Percentiles rank a stretch among this genome's conserved stretches.
These are phyloP conservation scores for Poterioochromonas sp. DNA, from an alignment of 352 stramenopile genomes.

Conservation along the genomic window DNA sequence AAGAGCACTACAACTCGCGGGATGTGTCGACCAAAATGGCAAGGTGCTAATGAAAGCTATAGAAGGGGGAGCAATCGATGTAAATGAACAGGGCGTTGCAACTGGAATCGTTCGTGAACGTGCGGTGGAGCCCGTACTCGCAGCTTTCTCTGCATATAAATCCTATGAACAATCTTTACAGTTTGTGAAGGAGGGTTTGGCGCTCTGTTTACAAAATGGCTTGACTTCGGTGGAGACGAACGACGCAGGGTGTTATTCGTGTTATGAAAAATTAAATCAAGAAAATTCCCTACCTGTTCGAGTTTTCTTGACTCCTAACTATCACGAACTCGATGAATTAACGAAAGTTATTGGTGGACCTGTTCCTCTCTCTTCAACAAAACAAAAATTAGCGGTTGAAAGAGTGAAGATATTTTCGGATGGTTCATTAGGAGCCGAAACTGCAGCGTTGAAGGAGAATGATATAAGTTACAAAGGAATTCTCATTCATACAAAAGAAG, in stretches of 20 bases:
- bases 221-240: constrained; percentile 73
- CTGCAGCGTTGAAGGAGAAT: constrained; percentile 54
- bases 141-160: neutral
- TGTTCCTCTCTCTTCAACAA: neutral
- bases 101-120: neutral
- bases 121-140: neutral
- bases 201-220: constrained; percentile 44
- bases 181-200: neutral
- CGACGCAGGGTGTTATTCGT: constrained; percentile 57
- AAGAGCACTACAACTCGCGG: constrained; percentile 57
- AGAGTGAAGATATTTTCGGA: constrained; percentile 74
- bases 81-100: no score
- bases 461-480: constrained; percentile 54
- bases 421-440: constrained; percentile 68
- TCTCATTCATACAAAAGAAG: constrained; percentile 60
- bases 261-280: constrained; percentile 60
- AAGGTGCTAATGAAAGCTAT: no score
- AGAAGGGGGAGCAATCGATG: neutral
- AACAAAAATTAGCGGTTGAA: constrained; percentile 52
- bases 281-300: constrained; percentile 54
- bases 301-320: constrained; percentile 62
- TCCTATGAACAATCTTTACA: neutral
- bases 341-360: constrained; percentile 40
- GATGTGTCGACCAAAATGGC: constrained; percentile 47
- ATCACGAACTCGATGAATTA: constrained; percentile 52